Base-by-base conservation (phyloP, 805 yeast genomes). In the Metschnikowia vanudenii region DNA sequence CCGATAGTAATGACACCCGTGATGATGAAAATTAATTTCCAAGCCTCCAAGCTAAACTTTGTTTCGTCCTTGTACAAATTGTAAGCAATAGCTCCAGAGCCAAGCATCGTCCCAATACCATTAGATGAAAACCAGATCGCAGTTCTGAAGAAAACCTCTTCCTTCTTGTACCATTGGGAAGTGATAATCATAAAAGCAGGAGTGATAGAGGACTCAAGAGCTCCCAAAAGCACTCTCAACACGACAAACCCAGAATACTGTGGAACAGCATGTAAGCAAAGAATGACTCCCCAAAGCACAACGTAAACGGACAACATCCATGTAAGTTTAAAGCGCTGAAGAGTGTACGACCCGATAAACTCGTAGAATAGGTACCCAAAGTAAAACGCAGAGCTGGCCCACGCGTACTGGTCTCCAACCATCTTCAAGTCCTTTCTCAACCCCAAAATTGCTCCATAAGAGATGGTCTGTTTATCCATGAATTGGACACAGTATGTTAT, bases 391-490 rank as follows among this genome's bases (percentile, higher is more conserved):
- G 58, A 43, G 2, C 49, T 45, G 3, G 51, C 39, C 59, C 57
- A 53, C 13, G 73, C 59, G 47, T 68, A 76, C 69, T 47, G 58
- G 31, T 45, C 43, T 4, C 24, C 24, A 22, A 22, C 24, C 24
- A 22, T 22, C 24, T 22, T 22, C 24, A 22, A 22, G 24, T 71
- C 82, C 8, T 55, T 60, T 51, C 67, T 63, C 40, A 76, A 63
- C 38, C 81, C 84, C 74, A 75, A 69, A 32, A 81, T 73, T 5
- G 82, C 73, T 1, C 83, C 80, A 38, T 73, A 75, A 18, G 79
- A 67, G 39, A 69, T 73, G 3, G 84, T 65, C 17, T 68, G 63
- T 58, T 82, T 82, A 63, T 82, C 88, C 81, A 82, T 77, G 52
- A 70, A 78, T 61, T 81, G 85, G 17, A 75, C 60, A 12, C 78